Evolutionary conservation across 2,329 filamentous ascomycete genomes (phyloP).

Genomic region (Aureobasidium vineae): DNA sequence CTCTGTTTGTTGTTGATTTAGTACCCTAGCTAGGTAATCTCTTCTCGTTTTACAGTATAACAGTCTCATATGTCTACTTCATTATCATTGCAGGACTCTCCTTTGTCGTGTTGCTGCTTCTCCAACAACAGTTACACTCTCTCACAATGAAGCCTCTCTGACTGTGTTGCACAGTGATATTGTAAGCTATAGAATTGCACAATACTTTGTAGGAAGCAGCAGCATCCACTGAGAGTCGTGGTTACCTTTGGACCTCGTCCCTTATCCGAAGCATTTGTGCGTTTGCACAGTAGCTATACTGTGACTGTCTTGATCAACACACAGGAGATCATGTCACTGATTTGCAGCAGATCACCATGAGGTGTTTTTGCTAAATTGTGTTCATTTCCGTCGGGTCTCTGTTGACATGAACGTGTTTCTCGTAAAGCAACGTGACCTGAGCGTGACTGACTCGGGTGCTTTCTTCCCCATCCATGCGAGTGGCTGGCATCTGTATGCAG

Average conservation of each 20-base stretch:
- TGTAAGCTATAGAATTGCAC: no score
- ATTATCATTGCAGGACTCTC: neutral
- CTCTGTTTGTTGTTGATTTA: conserved; percentile 5
- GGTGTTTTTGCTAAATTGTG: conserved; percentile 8
- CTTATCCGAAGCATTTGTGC: no score
- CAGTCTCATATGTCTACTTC: neutral
- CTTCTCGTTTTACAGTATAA: neutral
- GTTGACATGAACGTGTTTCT: conserved; percentile 1
- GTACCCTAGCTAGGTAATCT: conserved; percentile 17
- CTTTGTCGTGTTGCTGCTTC: neutral
- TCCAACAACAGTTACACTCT: no score
- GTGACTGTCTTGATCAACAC: no score
- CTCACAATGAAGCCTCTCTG: no score
- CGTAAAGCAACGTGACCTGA: neutral
- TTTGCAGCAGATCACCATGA: neutral
- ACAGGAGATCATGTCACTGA: neutral
- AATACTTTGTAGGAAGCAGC: no score
- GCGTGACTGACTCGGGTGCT: neutral
- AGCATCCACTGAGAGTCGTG: no score
- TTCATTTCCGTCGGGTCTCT: neutral
- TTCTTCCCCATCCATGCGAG: neutral
- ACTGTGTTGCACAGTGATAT: no score
- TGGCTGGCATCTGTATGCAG: neutral
- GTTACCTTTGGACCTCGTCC: no score
- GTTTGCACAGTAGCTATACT: no score